A percentile compares a stretch with the other conserved stretches of the same genome.
Conservation (phyloP, 2,329 filamentous ascomycete genomes). For the Escovopsis sp. region DNA sequence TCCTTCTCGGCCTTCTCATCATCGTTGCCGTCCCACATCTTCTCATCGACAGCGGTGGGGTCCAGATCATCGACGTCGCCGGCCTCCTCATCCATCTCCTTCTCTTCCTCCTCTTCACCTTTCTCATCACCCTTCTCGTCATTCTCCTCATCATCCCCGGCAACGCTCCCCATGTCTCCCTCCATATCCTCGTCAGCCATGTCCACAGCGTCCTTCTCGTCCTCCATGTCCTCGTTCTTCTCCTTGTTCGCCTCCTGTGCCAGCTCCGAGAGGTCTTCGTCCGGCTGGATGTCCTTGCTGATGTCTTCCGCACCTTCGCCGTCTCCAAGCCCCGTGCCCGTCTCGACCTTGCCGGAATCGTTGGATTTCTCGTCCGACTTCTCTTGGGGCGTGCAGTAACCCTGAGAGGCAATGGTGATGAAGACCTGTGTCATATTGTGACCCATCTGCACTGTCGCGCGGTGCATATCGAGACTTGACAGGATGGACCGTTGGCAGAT, state of each 20-base stretch:
- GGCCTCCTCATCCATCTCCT: conserved; percentile 79
- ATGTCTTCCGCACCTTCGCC: conserved; percentile 95
- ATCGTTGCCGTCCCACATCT: conserved; percentile 90
- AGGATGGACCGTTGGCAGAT: conserved; percentile 44
- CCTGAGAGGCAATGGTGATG: conserved; percentile 62
- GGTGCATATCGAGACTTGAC: conserved; percentile 50
- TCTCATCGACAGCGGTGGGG: conserved; percentile 84
- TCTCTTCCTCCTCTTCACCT: conserved; percentile 48
- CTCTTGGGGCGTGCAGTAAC: conserved; percentile 84
- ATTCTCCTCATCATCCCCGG: conserved; percentile 46
- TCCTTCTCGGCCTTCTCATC: conserved; percentile 73
- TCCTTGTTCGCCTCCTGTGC: conserved; percentile 69
- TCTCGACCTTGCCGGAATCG: conserved; percentile 67
- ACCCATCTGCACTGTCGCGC: conserved; percentile 56
- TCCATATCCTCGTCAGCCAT: conserved; percentile 88
- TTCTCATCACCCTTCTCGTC: conserved; percentile 47
- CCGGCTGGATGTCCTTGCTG: conserved; percentile 87
- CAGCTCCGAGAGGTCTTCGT: conserved; percentile 84
- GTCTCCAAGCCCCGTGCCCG: conserved; percentile 84
- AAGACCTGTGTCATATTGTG: conserved; percentile 66
- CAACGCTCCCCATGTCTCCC: conserved; percentile 58
- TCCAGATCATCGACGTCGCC: conserved; percentile 87
- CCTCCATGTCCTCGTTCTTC: conserved; percentile 51
- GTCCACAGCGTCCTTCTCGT: conserved; percentile 75
- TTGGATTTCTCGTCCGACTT: conserved; percentile 56